Evolutionary conservation across 2,329 filamentous ascomycete species (phyloP).

Genomic region (Colletotrichum sp.): DNA sequence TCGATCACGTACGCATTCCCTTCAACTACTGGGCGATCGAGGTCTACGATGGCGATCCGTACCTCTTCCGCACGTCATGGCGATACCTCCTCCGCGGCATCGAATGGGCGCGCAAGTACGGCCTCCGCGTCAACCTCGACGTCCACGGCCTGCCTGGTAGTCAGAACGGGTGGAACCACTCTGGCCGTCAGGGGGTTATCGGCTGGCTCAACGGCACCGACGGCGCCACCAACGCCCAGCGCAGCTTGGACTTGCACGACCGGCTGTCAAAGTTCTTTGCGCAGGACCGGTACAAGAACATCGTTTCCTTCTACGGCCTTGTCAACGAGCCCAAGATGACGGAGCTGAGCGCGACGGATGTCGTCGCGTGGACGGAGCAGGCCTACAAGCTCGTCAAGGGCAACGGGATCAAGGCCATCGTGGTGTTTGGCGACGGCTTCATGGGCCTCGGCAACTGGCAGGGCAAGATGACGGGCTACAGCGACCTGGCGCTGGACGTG

Average conservation of each 20-base stretch:
- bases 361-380: conserved; percentile 79
- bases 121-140: conserved; percentile 90
- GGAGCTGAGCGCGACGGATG: conserved; percentile 65
- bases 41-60: conserved; percentile 85
- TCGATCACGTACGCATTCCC: conserved; percentile 96
- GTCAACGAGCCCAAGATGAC: conserved; percentile 95
- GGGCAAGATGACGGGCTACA: conserved; percentile 74
- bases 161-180: conserved; percentile 99
- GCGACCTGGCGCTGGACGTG: conserved; percentile 86
- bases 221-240: conserved; percentile 77
- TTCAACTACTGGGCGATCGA: conserved; percentile 95
- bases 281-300: conserved; percentile 89
- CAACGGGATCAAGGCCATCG: conserved; percentile 74
- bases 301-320: conserved; percentile 91
- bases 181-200: conserved; percentile 80
- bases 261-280: conserved; percentile 91
- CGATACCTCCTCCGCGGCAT: conserved; percentile 91
- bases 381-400: conserved; percentile 75
- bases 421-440: conserved; percentile 96
- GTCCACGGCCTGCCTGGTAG: conserved; percentile 90
- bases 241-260: conserved; percentile 86
- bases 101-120: conserved; percentile 92
- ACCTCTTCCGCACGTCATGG: conserved; percentile 87
- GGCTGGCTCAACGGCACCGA: conserved; percentile 92
- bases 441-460: conserved; percentile 92